These are phyloP conservation scores for Astrocystis sublimbata DNA, from an alignment of 495 filamentous ascomycete species.

Conservation along the genomic window DNA sequence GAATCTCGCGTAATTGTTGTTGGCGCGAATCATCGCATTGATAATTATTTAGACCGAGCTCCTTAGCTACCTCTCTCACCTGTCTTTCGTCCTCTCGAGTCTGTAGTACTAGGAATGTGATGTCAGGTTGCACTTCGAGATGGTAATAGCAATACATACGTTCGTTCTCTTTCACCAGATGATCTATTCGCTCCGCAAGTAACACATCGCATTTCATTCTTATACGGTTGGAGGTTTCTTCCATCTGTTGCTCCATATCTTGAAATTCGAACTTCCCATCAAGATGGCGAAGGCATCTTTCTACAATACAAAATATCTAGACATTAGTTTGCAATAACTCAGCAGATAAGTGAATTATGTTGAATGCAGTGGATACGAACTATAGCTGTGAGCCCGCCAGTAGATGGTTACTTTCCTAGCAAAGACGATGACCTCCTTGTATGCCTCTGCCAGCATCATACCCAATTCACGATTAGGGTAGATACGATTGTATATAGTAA, in stretches of 20 bases:
- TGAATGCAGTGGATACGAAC: too few relatives aligned
- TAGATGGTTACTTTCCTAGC: too few relatives aligned
- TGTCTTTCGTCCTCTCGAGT: background rate
- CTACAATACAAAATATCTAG: background rate
- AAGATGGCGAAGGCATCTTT: background rate
- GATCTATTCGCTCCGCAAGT: slow-evolving; percentile 1
- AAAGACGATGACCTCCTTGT: too few relatives aligned
- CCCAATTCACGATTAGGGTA: too few relatives aligned
- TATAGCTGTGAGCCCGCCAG: too few relatives aligned
- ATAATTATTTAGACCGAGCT: background rate
- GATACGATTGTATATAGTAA: too few relatives aligned
- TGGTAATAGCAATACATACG: background rate
- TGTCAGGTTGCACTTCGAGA: background rate
- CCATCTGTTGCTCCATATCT: too few relatives aligned
- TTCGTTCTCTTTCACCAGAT: background rate
- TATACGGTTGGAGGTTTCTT: background rate
- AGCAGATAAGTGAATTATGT: too few relatives aligned
- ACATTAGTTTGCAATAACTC: too few relatives aligned
- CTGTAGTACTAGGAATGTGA: background rate
- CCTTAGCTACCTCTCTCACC: background rate
- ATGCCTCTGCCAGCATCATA: too few relatives aligned
- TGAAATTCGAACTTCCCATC: too few relatives aligned
- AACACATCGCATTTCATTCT: background rate
- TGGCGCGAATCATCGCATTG: background rate
- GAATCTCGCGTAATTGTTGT: background rate